phyloP scores from a whole-genome alignment of 2,329 filamentous ascomycete genomes.

The Botrytis hyacinthi region DNA sequence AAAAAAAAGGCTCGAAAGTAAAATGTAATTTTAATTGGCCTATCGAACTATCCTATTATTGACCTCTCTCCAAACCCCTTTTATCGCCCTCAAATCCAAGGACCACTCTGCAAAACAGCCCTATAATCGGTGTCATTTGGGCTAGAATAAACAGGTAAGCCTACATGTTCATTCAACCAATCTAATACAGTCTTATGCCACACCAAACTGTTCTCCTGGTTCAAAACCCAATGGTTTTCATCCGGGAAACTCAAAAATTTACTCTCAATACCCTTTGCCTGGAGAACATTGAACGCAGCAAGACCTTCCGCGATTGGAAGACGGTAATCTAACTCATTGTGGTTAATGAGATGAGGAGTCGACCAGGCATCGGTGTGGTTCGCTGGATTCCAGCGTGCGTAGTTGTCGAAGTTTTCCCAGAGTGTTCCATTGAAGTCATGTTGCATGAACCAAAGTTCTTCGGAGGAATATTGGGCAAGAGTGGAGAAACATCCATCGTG shows the following conservation, averaged over 20 bases:
- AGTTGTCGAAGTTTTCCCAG: conserved; percentile 59
- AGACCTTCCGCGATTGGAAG: conserved; percentile 76
- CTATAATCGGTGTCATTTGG: conserved; percentile 18
- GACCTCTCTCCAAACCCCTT: not conserved
- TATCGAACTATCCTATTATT: not conserved
- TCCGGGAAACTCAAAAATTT: conserved; percentile 63
- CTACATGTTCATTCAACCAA: conserved; percentile 55
- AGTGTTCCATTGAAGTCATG: conserved; percentile 62
- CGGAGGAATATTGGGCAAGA: conserved; percentile 53
- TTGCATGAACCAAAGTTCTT: conserved; percentile 65
- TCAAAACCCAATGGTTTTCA: conserved; percentile 75
- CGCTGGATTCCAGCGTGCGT: conserved; percentile 66
- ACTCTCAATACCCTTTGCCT: conserved; percentile 57
- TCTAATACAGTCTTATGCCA: conserved; percentile 85
- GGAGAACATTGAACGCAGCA: conserved; percentile 54
- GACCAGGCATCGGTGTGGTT: conserved; percentile 65
- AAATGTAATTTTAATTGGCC: not conserved
- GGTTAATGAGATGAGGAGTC: conserved; percentile 82
- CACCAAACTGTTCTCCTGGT: conserved; percentile 80
- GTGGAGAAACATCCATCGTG: conserved; percentile 21
- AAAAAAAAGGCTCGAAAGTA: not conserved
- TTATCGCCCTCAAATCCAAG: conserved; percentile 11
- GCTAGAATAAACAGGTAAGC: conserved; percentile 16
- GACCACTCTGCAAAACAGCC: conserved; percentile 5
- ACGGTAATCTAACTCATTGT: conserved; percentile 84